Percentiles rank a stretch among this genome's conserved stretches.
These are phyloP conservation scores for Botryobasidium botryosum DNA, from an alignment of 768 basidiomycete genomes.

Conservation along the genomic window DNA sequence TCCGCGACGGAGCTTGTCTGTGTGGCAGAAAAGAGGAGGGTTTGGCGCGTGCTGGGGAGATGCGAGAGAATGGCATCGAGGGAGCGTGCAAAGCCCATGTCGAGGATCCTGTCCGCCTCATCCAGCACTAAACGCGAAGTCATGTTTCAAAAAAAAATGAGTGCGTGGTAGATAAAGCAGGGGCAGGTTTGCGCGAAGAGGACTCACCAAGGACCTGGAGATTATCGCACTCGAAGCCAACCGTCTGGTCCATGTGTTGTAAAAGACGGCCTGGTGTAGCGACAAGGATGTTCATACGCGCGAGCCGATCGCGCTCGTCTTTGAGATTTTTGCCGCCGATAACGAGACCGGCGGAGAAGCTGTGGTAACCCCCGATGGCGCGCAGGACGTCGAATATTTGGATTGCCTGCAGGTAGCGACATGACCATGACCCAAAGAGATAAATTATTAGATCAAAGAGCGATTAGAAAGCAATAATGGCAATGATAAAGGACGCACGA, in stretches of 20 bases:
- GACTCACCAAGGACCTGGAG: conserved; percentile 74
- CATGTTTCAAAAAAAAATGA: not conserved
- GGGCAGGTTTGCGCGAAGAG: no score
- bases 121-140: conserved; percentile 56
- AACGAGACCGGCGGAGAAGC: conserved; percentile 85
- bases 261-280: conserved; percentile 89
- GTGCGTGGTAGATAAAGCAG: not conserved
- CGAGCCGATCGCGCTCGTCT: conserved; percentile 75
- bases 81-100: conserved; percentile 87
- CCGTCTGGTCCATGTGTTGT: conserved; percentile 97
- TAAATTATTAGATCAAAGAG: conserved; percentile 3
- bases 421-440: not conserved
- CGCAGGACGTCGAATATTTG: conserved; percentile 95
- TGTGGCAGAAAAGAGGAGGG: conserved; percentile 90
- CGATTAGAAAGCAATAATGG: not conserved
- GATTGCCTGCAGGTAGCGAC: conserved; percentile 57
- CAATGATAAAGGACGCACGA: conserved; percentile 45
- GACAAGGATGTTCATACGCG: conserved; percentile 96
- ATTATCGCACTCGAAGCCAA: conserved; percentile 82
- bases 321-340: conserved; percentile 94
- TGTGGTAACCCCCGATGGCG: conserved; percentile 81
- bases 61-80: conserved; percentile 83
- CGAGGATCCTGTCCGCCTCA: conserved; percentile 91
- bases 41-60: conserved; percentile 82
- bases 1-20: conserved; percentile 82